phyloP scores from a whole-genome alignment of 805 yeast species.

The Peterozyma toletana region DNA sequence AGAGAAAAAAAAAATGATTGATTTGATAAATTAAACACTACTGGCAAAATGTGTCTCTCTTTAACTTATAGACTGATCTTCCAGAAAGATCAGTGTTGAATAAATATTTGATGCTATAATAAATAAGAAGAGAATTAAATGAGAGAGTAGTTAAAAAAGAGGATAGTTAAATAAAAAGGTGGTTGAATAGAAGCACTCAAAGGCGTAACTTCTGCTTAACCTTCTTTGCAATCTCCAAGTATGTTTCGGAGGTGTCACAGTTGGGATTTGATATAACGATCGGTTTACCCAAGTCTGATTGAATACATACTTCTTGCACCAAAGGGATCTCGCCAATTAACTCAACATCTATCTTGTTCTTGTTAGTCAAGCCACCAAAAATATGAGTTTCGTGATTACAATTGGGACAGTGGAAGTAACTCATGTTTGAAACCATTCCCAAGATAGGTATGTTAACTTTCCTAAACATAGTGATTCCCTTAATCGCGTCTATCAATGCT shows the following conservation, averaged over 20 bases:
- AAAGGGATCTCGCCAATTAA: constrained; percentile 66
- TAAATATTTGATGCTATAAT: too few species aligned
- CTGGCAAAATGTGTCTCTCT: too few species aligned
- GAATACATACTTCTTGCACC: constrained; percentile 47
- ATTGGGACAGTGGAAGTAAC: constrained; percentile 66
- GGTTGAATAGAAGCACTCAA: too few species aligned
- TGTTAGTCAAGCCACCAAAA: constrained; percentile 63
- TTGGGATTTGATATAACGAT: constrained; percentile 38
- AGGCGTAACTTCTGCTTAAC: constrained; percentile 16
- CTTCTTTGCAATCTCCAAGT: constrained; percentile 38
- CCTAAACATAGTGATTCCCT: constrained; percentile 73
- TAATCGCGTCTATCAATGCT: constrained; percentile 71
- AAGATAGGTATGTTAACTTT: constrained; percentile 64
- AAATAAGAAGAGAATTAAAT: too few species aligned
- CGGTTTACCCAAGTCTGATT: constrained; percentile 63
- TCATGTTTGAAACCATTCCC: constrained; percentile 82
- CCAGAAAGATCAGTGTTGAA: too few species aligned
- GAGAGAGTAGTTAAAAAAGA: too few species aligned
- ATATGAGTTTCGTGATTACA: constrained; percentile 69
- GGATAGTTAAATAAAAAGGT: too few species aligned
- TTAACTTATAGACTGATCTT: too few species aligned
- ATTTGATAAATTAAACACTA: too few species aligned
- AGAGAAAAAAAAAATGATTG: too few species aligned
- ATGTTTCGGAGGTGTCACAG: constrained; percentile 30
- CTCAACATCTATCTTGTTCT: constrained; percentile 33